Conservation (phyloP, 106 monocot genomes). For the Dactylorhiza incarnata region DNA sequence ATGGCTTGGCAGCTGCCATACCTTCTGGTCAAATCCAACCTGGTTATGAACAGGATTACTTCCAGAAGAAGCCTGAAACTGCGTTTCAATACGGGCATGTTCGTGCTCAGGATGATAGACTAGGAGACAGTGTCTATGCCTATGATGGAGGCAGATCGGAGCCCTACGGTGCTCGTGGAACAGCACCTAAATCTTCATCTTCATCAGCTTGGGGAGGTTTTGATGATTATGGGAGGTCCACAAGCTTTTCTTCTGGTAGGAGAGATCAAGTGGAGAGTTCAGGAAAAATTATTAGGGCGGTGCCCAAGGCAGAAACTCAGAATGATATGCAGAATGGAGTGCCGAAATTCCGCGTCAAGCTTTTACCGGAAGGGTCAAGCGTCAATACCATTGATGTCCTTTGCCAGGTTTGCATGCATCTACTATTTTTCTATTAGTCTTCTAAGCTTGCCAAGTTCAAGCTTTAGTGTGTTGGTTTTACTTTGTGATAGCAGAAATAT, state of each 20-base stretch:
- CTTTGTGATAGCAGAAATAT: neutral
- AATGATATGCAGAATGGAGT: conserved; percentile 63
- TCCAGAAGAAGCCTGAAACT: conserved; percentile 21
- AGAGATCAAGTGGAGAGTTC: conserved; percentile 23
- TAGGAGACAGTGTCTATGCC: conserved; percentile 52
- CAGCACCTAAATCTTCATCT: conserved; percentile 22
- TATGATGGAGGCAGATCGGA: conserved; percentile 62
- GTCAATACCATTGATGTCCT: conserved; percentile 64
- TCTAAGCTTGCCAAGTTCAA: neutral
- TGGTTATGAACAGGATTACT: conserved; percentile 23
- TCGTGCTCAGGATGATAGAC: conserved; percentile 21
- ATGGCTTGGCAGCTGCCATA: conserved; percentile 8
- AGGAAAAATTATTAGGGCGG: conserved; percentile 56
- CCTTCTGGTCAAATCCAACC: neutral
- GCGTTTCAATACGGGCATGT: conserved; percentile 6
- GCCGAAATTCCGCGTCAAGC: conserved; percentile 79
- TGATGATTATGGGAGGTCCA: conserved; percentile 63
- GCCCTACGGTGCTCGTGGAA: conserved; percentile 54
- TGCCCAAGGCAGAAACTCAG: conserved; percentile 57
- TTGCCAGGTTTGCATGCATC: conserved; percentile 60
- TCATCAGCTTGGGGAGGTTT: conserved; percentile 17
- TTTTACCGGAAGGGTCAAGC: conserved; percentile 62
- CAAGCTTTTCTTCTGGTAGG: conserved; percentile 21
- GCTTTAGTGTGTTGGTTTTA: neutral
- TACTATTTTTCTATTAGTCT: neutral